A percentile compares a stretch with the other conserved stretches of the same genome.
Conservation (phyloP, 2,329 filamentous ascomycete genomes). For the Tolypocladium cylindrosporum region DNA sequence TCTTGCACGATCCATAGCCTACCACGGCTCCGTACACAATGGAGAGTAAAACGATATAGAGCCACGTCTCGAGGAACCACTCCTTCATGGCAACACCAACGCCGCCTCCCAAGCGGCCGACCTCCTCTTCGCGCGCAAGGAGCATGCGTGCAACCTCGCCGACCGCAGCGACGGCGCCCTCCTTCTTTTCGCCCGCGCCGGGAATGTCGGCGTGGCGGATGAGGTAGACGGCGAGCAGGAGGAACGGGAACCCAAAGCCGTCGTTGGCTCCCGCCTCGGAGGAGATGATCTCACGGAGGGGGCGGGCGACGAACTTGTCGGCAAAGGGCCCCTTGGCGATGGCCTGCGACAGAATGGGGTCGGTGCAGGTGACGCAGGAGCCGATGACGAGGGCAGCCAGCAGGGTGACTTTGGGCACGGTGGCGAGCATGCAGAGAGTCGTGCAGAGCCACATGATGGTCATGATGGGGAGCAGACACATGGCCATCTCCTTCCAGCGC, state of each 20-base stretch:
- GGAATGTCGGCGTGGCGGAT: conserved; percentile 40
- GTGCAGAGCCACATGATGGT: conserved; percentile 47
- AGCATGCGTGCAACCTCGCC: conserved; percentile 4
- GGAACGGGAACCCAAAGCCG: conserved; percentile 3
- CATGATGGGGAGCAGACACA: conserved; percentile 50
- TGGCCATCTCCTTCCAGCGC: conserved; percentile 41
- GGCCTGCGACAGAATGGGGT: conserved; percentile 52
- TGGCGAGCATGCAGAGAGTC: conserved; percentile 42
- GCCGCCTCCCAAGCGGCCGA: conserved; percentile 43
- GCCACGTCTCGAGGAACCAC: conserved; percentile 50
- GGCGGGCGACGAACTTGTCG: conserved; percentile 48
- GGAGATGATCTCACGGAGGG: conserved; percentile 50
- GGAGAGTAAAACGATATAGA: conserved; percentile 48
- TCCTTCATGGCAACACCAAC: conserved; percentile 39
- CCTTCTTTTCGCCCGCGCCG: conserved; percentile 7
- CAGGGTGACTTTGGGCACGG: conserved; percentile 43
- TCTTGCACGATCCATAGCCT: conserved; percentile 36
- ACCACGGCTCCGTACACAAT: conserved; percentile 40
- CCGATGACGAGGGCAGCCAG: conserved; percentile 46
- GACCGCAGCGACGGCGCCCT: neutral
- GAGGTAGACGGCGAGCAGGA: conserved; percentile 21
- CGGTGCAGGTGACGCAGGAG: conserved; percentile 51
- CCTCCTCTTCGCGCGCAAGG: conserved; percentile 17
- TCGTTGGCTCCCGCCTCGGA: conserved; percentile 40
- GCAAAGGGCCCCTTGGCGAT: conserved; percentile 52